These are phyloP conservation scores for Escovopsis weberi DNA, from an alignment of 2,329 filamentous ascomycete species.

Conservation along the genomic window DNA sequence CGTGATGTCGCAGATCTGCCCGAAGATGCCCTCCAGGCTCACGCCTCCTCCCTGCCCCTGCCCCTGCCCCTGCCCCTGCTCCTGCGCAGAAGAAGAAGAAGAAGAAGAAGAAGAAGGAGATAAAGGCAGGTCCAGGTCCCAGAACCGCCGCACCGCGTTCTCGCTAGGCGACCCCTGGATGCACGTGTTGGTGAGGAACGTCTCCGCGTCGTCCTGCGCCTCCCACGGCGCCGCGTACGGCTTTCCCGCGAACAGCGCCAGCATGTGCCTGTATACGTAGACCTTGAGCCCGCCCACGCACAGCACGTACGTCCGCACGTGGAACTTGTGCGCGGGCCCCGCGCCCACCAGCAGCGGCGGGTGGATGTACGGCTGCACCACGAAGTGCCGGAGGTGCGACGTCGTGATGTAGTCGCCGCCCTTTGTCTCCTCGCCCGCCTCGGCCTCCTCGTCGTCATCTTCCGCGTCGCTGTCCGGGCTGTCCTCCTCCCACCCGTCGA, in stretches of 20 bases:
- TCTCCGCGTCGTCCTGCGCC: constrained; percentile 37
- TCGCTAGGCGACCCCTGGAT: constrained; percentile 48
- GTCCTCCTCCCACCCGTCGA: constrained; percentile 77
- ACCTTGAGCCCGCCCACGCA: constrained; percentile 64
- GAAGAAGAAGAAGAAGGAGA: too few relatives aligned
- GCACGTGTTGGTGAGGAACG: constrained; percentile 91
- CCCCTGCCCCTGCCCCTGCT: too few relatives aligned
- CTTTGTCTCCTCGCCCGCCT: constrained; percentile 7
- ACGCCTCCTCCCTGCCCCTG: too few relatives aligned
- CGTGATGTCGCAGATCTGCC: constrained; percentile 59
- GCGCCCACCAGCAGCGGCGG: constrained; percentile 56
- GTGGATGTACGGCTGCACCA: constrained; percentile 89
- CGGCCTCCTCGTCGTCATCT: constrained; percentile 33
- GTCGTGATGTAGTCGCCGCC: constrained; percentile 52
- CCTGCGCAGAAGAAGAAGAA: too few relatives aligned
- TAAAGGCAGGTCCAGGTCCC: constrained; percentile 37
- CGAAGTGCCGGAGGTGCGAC: constrained; percentile 87
- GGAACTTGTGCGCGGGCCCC: constrained; percentile 69
- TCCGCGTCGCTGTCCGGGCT: constrained; percentile 52
- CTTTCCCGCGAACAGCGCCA: constrained; percentile 76
- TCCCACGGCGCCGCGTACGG: constrained; percentile 54
- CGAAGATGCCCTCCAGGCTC: constrained; percentile 46
- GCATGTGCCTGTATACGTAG: constrained; percentile 81
- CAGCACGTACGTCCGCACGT: constrained; percentile 84
- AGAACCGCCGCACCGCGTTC: constrained; percentile 61